Base-by-base conservation (phyloP, 306 rosid genomes). In the Malus orientalis region DNA sequence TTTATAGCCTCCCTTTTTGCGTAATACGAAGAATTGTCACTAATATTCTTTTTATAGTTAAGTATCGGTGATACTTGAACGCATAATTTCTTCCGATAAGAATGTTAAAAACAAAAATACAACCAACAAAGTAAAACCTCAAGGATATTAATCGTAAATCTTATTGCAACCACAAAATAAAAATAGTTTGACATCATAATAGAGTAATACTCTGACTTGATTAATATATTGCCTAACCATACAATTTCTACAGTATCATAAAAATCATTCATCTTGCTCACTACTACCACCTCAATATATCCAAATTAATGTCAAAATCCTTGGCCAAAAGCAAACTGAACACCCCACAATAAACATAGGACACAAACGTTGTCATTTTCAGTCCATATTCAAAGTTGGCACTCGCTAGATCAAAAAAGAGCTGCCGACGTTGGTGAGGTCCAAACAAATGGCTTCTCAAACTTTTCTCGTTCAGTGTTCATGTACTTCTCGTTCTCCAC, bases 401-500 rank as follows among this genome's bases (percentile, higher is more conserved):
- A 65, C 23, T 4, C 16, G 2, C 68, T 6, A 14, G 8, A 63
- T 30, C 29, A 25, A 2, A 6, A 18, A 54, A 18, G 3, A n/a
- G 9, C 27, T 13, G 32, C 19, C 2, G 36, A 61, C 36, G 36
- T 27, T 61, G 68, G n/a, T 30, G 68, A 63, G 8, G 68, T 63
- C 23, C 3, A 63, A 61, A 63, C 16, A 11, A 32, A 63, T 15
- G 68, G 68, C 68, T 30, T 11, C 11, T 65, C 18, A 32, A 65
- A 27, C 27, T 27, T 27, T 27, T 27, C 59, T 85, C 80, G 85
- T 80, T 78, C 84, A 67, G 67, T 70, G 69, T 69, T 33, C 81
- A 67, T 54, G 82, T 65, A 80, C 77, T 74, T 78, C 87, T 83
- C 87, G 84, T 81, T 80, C 76, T 83, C 92, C 88, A 88, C 87